These are phyloP conservation scores for Pyrrhoderma noxium DNA, from an alignment of 1,284 basidiomycete species.

Conservation along the genomic window DNA sequence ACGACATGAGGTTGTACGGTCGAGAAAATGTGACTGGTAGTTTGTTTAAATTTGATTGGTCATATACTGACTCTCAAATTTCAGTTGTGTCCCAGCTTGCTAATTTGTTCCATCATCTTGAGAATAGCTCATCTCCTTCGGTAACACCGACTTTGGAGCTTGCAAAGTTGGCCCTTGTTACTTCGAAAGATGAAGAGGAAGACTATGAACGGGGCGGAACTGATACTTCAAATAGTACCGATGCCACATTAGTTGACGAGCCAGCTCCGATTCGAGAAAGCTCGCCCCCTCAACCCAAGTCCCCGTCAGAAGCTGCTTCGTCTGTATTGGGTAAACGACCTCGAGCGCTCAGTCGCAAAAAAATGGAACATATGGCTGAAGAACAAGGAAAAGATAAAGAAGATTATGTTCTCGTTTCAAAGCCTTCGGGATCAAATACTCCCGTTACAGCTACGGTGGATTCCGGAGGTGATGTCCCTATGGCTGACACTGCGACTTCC, in stretches of 20 bases:
- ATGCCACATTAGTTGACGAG: constrained; percentile 78
- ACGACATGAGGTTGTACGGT: constrained; percentile 70
- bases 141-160: constrained; percentile 82
- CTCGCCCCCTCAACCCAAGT: constrained; percentile 17
- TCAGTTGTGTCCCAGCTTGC: constrained; percentile 76
- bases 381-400: constrained; percentile 36
- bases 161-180: constrained; percentile 88
- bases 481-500: constrained; percentile 29
- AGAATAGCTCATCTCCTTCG: constrained; percentile 55
- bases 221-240: constrained; percentile 76
- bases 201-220: constrained; percentile 64
- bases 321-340: constrained; percentile 69
- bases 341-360: constrained; percentile 38
- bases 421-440: constrained; percentile 21
- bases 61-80: constrained; percentile 17
- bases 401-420: constrained; percentile 41
- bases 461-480: constrained; percentile 36
- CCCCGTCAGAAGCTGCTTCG: constrained; percentile 26
- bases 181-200: constrained; percentile 83
- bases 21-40: constrained; percentile 64
- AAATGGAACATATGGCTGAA: constrained; percentile 33
- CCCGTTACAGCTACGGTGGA: constrained; percentile 20
- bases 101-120: constrained; percentile 72
- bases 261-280: constrained; percentile 25
- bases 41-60: constrained; percentile 10